Base-by-base conservation (phyloP, 2,329 filamentous ascomycete species). In the Epicoccum sorghinum region DNA sequence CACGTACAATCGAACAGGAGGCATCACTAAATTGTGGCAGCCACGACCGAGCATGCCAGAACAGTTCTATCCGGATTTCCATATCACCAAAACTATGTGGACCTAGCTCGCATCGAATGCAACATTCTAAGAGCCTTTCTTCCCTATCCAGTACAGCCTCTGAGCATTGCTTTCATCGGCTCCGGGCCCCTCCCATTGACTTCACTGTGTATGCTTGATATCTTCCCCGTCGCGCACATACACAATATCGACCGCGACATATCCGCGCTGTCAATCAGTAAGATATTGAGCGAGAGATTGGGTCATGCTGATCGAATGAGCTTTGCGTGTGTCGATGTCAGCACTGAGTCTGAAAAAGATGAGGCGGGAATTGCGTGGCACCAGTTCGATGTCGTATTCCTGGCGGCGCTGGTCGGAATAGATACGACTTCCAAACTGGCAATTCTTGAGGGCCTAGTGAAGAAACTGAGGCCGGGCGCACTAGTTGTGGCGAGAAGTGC, bases 151-250 rank as follows among this genome's bases (percentile, higher is more conserved):
- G 32, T 36, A 10, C 6, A n/a, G 2, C 73, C 75, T 0, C 54
- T 52, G 0, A 72, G 63, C 6, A 70, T 83, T 14, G 78, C 77
- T 1, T 82, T 83, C 58, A 73, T 83, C 4, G 81, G 81, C 10
- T 81, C 78, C 0, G 81, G 81, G 0, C 80, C 80, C 0, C 61
- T 83, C 1, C 81, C 81, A 0, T 60, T 83, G 13, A 82, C 80
- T 0, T 79, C 77, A 0, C 62, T 83, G 3, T 81, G 79, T 53
- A 67, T 82, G 2, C 57, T 76, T 12, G 60, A 72, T 1, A 61
- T 69, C 2, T 71, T 79, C 10, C 68, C 71, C 1, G 57, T 47
- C 0, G 58, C 69, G 0, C 53, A 32, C 3, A 62, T 79, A 4
- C 62, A 77, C 48, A 81, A 81, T 44, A 72, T 82, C 49, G 79